Conservation (phyloP, 345 rosid species). For the Leavenworthia alabamica region DNA sequence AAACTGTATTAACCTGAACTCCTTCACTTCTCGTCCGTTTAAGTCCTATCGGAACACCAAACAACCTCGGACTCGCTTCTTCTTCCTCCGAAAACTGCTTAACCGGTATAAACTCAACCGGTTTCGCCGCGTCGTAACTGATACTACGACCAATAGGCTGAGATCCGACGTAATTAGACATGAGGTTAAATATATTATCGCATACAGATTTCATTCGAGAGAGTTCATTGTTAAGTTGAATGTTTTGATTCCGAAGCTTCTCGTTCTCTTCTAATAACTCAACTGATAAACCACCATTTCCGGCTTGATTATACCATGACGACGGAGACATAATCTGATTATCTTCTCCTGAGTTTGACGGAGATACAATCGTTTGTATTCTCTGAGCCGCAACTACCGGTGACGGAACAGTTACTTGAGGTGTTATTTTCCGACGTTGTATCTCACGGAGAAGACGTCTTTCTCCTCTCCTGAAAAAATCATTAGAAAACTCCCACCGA, state of each 20-base stretch:
- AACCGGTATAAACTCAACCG: slow-evolving; percentile 38
- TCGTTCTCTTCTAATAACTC: slow-evolving; percentile 74
- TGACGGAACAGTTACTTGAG: slow-evolving; percentile 10
- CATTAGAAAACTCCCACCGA: slow-evolving; percentile 94
- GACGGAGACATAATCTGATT: slow-evolving; percentile 45
- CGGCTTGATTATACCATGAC: slow-evolving; percentile 36
- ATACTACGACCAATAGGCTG: slow-evolving; percentile 2
- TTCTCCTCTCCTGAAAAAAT: slow-evolving; percentile 64
- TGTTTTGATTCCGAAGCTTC: slow-evolving; percentile 61
- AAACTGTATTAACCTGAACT: slow-evolving; percentile 12
- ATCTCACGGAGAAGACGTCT: slow-evolving; percentile 65
- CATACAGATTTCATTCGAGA: slow-evolving; percentile 61
- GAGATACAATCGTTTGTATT: slow-evolving; percentile 37
- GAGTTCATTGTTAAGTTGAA: slow-evolving; percentile 55
- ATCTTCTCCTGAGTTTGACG: slow-evolving; percentile 56
- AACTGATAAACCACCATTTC: slow-evolving; percentile 22
- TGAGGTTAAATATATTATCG: slow-evolving; percentile 44
- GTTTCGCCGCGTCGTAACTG: background rate
- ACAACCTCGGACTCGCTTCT: slow-evolving; percentile 43
- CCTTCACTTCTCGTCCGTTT: slow-evolving; percentile 50
- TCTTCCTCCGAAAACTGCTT: slow-evolving; percentile 23
- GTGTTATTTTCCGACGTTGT: slow-evolving; percentile 63
- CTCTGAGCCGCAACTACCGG: slow-evolving; percentile 20
- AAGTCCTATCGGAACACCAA: slow-evolving; percentile 57
- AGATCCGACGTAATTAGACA: slow-evolving; percentile 42